Evolutionary conservation across 305 asterid species (phyloP), one percentile per base, ranked within the genome.

Genomic region (Fraxinus ornus): DNA sequence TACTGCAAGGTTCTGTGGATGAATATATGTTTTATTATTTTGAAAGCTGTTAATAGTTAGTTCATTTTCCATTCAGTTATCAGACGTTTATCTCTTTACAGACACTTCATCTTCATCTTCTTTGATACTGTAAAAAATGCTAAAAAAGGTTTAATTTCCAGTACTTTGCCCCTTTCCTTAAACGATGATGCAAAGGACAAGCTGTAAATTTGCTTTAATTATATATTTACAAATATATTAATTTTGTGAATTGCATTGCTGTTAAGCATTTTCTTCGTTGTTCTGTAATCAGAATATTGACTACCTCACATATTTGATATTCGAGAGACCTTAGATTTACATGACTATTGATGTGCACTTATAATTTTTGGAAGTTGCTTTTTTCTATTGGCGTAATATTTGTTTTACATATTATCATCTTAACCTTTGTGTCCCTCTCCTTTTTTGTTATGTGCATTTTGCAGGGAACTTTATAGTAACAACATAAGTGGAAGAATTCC

Each of bases 381-480:
- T 17, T 32, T 33, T 32, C 22, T 15, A 32, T 71, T 32, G 24
- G 22, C 2, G 2, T 32, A 15, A 13, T 15, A 55, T 3, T 32
- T 19, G 24, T 24, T 82, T 39, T 36, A 22, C 35, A 22, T 13
- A 32, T 21, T 30, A 83, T 47, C 78, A 24, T 64, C 71, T 37
- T 28, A 1, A 15, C 44, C 60, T 19, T 26, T 22, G 74, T 13
- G 37, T 75, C 36, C 55, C 44, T 49, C 13, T 66, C 4, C 26
- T 41, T 41, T 41, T 10, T 44, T 39, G 7, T 71, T 15, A 71
- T 32, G 36, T 71, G 44, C 37, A 71, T 86, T 78, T 66, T 73
- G 76, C 94, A 95, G 99, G 94, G 99, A 95, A 85, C 98, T 95
- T 60, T 95, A 92, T 81, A 93, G 98, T 86, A 95, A 95, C 88